These are phyloP conservation scores for Macadamia tetraphylla DNA, from an alignment of 164 flowering plant genomes.

Conservation along the genomic window DNA sequence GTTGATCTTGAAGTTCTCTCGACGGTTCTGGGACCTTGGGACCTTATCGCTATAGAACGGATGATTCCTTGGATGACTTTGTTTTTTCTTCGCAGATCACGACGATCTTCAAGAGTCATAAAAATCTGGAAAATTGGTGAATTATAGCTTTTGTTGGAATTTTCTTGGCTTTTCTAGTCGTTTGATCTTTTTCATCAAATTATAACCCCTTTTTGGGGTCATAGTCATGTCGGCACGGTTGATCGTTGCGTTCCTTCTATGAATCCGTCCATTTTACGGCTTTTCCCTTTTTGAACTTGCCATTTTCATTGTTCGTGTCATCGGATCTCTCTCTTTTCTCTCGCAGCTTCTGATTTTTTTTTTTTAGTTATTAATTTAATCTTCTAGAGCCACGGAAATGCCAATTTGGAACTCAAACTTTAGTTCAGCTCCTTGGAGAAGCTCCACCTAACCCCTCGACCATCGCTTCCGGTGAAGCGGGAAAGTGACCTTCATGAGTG, in stretches of 20 bases:
- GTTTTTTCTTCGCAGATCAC: not conserved
- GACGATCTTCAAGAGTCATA: not conserved
- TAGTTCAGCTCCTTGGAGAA: no score
- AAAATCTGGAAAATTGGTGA: not conserved
- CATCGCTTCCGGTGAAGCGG: no score
- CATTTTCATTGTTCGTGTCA: no score
- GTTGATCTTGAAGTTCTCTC: not conserved
- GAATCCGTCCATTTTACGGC: not conserved
- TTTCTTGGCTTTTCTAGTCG: no score
- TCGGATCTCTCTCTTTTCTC: not conserved
- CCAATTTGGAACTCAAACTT: no score
- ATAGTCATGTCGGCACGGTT: not conserved
- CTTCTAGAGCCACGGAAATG: not conserved
- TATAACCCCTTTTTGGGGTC: not conserved
- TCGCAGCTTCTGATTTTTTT: not conserved
- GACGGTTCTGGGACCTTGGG: not conserved
- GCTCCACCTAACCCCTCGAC: no score
- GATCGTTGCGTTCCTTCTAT: not conserved
- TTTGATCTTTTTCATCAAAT: not conserved
- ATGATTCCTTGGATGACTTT: not conserved
- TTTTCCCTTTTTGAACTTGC: not conserved
- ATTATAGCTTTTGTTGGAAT: no score
- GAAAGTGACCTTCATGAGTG: no score
- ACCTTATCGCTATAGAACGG: not conserved
- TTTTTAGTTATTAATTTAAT: not conserved